Base-by-base conservation (phyloP, 2,329 filamentous ascomycete genomes). In the Colletotrichum sp. region DNA sequence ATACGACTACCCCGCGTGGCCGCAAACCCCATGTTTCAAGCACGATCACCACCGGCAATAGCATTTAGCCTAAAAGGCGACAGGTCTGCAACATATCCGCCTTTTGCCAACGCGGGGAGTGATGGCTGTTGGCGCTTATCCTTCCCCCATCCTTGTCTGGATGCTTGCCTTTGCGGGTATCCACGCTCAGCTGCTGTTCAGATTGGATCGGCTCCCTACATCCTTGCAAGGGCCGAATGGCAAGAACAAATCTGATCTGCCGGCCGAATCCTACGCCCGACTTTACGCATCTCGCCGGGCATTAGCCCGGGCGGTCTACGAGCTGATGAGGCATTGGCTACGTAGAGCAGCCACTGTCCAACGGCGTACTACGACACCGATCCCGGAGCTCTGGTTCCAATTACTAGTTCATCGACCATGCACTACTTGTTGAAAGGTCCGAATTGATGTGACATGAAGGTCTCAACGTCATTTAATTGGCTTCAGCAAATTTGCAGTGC, bases 1-100 rank as follows among this genome's bases (percentile, higher is more conserved):
- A 52, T 52, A 52, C 43, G 43, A 52, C n/a, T 76, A 69, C 73
- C 73, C 73, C 73, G 73, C 70, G 73, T 68, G 34, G n/a, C n/a
- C 43, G 1, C 6, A 69, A 60, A 65, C 58, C 69, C 64, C 70
- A 68, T 60, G 62, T 65, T 28, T 43, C 13, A 60, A 66, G 28
- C 28, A 65, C 28, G 64, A 69, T 66, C 56, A 65, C 9, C 15
- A 24, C 64, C 70, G 70, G 73, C 70, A 73, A 69, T 69, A 76
- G 43, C 16, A 73, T 73, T 76, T 73, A 76, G 73, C 70, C 73
- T 76, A 58, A 73, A 73, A 7, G 8, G 21, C 24, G 12, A 9
- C 18, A 32, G 13, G 15, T n/a, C 43, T 43, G 21, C 36, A 7
- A 15, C 67, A 70, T 48, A 48, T 61, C 70, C 73, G 70, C 60